A percentile compares a stretch with the other conserved stretches of the same genome.
Conservation (phyloP, 257 asterid genomes). For the Fraxinus anomala region DNA sequence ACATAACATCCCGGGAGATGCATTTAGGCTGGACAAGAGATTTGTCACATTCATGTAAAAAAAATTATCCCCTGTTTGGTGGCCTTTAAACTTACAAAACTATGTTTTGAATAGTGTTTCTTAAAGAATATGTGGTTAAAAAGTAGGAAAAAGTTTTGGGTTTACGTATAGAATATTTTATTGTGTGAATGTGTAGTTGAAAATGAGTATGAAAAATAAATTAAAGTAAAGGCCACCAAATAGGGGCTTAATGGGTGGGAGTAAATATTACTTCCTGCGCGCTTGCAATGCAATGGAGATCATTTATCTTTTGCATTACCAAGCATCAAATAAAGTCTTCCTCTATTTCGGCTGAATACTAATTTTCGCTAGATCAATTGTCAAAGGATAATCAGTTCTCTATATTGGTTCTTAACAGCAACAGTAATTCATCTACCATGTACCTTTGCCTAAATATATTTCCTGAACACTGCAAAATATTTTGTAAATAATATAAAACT, state of each 20-base stretch:
- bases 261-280: not conserved
- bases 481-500: not conserved
- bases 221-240: too few relatives aligned
- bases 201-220: too few relatives aligned
- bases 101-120: too few relatives aligned
- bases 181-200: too few relatives aligned
- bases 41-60: not conserved
- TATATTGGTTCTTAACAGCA: not conserved
- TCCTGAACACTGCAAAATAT: not conserved
- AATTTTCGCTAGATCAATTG: not conserved
- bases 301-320: not conserved
- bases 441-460: not conserved
- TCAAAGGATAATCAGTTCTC: not conserved
- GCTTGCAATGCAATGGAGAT: not conserved
- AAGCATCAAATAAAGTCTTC: not conserved
- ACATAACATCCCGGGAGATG: not conserved
- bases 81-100: too few relatives aligned
- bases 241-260: not conserved
- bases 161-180: too few relatives aligned
- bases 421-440: not conserved
- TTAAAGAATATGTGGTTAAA: too few relatives aligned
- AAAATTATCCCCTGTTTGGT: too few relatives aligned
- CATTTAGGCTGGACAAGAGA: not conserved
- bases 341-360: not conserved
- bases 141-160: too few relatives aligned